These are phyloP conservation scores for Solanum gracilifrons DNA, from an alignment of 257 asterid genomes.

Conservation along the genomic window DNA sequence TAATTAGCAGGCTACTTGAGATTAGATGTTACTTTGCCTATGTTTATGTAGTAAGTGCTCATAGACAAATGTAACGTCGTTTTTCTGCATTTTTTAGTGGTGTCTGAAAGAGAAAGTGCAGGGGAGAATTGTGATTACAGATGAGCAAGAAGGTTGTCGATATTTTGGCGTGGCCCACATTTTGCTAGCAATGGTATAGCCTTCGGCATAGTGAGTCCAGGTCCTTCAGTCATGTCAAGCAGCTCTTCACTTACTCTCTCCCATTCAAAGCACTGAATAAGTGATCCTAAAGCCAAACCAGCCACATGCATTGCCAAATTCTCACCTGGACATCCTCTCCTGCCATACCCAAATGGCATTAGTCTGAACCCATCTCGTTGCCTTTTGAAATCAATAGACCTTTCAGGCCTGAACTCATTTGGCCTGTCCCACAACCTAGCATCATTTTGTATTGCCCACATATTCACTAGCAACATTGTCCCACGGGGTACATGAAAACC, in stretches of 20 bases:
- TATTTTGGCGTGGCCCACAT: conserved; percentile 6
- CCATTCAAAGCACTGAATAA: conserved; percentile 24
- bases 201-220: conserved; percentile 2
- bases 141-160: not conserved
- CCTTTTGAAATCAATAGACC: conserved; percentile 3
- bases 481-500: conserved; percentile 9
- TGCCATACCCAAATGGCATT: conserved; percentile 20
- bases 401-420: conserved; percentile 14
- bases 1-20: not conserved
- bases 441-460: conserved; percentile 18
- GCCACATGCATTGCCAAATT: not conserved
- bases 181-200: conserved; percentile 4
- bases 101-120: not conserved
- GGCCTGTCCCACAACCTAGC: conserved; percentile 12
- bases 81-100: not conserved
- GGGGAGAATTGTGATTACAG: not conserved
- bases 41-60: not conserved
- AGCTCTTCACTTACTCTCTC: conserved; percentile 2
- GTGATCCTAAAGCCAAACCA: not conserved
- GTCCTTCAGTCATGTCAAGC: conserved; percentile 10
- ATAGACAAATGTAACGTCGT: not conserved
- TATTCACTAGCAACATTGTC: conserved; percentile 9
- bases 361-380: not conserved
- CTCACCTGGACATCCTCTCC: conserved; percentile 19
- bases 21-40: not conserved